Conservation (phyloP, 768 basidiomycete species). For the Naganishia kalamii region DNA sequence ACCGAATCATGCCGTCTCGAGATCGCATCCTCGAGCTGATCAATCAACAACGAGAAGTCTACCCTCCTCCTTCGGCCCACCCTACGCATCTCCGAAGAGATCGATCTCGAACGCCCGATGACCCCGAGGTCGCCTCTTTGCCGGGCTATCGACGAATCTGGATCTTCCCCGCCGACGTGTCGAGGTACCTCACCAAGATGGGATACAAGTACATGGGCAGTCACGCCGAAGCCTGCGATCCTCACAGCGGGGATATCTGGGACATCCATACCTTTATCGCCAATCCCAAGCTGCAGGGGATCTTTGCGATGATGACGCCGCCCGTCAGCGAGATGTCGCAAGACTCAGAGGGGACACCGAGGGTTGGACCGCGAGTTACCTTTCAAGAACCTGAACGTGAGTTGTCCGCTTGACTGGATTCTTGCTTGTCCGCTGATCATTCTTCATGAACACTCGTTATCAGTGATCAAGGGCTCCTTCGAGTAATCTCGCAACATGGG, state of each 20-base stretch:
- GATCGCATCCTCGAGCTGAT: not conserved
- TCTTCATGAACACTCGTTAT: no score
- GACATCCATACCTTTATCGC: constrained; percentile 13
- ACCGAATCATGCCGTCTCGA: not conserved
- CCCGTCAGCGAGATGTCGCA: not conserved
- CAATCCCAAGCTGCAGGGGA: not conserved
- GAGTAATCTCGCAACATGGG: no score
- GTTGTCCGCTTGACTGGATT: not conserved
- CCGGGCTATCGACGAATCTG: constrained; percentile 6
- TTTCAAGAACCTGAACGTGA: not conserved
- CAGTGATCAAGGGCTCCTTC: no score
- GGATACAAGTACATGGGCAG: constrained; percentile 1
- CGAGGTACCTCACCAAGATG: not conserved
- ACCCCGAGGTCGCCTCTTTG: not conserved
- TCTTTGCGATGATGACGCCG: not conserved
- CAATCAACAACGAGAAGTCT: not conserved
- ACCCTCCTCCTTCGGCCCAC: constrained; percentile 3
- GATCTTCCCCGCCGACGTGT: constrained; percentile 6
- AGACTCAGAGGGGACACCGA: not conserved
- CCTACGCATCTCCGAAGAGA: constrained; percentile 1
- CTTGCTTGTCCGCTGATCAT: no score
- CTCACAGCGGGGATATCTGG: not conserved
- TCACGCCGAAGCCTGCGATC: not conserved
- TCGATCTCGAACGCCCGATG: not conserved
- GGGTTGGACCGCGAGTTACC: not conserved